Evolutionary conservation across 148 eudicot species (phyloP), one percentile per base, ranked within the genome.

Genomic region (Hydrangea macrophylla): DNA sequence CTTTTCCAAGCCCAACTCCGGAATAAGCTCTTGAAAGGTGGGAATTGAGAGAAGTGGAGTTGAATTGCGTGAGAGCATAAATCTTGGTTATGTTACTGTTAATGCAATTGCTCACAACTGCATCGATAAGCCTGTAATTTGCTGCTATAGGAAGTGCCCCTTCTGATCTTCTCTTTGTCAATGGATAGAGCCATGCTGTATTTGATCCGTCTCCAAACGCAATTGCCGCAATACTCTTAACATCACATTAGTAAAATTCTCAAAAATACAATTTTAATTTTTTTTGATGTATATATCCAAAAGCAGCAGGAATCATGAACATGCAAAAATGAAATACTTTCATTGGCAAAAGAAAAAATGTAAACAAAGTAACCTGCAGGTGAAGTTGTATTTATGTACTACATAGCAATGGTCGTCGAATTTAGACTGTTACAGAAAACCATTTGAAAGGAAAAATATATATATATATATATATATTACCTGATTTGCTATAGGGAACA

Each of bases 161-260:
- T 36, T 86, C 86, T 23, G 94, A 81, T 78, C 97, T 78, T 73
- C 86, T 75, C 79, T 83, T 84, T 44, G 89, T 91, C 80, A 91
- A 67, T 18, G 97, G 94, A 63, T 82, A 83, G 13, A 91, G 81
- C 37, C 63, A 61, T 27, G 82, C 71, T 12, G n/a, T n/a, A n/a
- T 83, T 85, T 53, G 86, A 75, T 15, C 88, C 88, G 42, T 91
- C 87, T 33, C 92, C 94, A 39, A 88, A 83, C 25, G 88, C 73
- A 50, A 91, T 83, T 25, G 97, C 90, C 55, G 97, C 94, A 62
- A 88, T 94, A 69, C 79, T 80, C 92, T 90, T 81, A n/a, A n/a
- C n/a, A n/a, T n/a, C n/a, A 5, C 64, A 60, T 26, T 32, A 42
- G 18, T 17, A n/a, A 27, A 48, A 12, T n/a, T n/a, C n/a, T n/a